phyloP scores from a whole-genome alignment of 495 filamentous ascomycete genomes.

The Margaritispora aquatica region DNA sequence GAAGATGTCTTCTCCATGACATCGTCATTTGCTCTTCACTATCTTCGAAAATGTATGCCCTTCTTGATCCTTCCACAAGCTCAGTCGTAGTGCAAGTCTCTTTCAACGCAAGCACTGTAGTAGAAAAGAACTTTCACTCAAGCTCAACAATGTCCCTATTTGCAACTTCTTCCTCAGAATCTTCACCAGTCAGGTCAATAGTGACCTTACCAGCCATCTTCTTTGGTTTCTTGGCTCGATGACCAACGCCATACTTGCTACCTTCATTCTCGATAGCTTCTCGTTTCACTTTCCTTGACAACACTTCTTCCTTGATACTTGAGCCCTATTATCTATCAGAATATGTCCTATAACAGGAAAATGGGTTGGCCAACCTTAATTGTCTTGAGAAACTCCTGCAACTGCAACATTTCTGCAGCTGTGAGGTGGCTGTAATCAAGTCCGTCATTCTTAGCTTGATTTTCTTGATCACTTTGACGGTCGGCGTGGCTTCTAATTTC shows the following conservation, averaged over 20 bases:
- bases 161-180: not conserved
- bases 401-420: not conserved
- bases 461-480: no score
- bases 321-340: not conserved
- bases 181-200: not conserved
- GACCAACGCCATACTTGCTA: no score
- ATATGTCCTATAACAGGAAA: not conserved
- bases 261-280: not conserved
- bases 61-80: no score
- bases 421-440: no score
- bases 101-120: not conserved
- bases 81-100: no score
- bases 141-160: not conserved
- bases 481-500: not conserved
- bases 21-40: no score
- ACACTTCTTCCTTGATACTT: not conserved
- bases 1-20: no score
- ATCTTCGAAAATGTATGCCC: no score
- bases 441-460: no score
- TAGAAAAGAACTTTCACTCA: not conserved
- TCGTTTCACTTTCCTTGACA: not conserved
- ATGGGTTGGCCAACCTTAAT: not conserved
- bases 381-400: not conserved
- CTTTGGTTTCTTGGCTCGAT: not conserved
- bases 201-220: not conserved